phyloP scores from a whole-genome alignment of 2,329 filamentous ascomycete species.

The Incumbomyces delicatus region DNA sequence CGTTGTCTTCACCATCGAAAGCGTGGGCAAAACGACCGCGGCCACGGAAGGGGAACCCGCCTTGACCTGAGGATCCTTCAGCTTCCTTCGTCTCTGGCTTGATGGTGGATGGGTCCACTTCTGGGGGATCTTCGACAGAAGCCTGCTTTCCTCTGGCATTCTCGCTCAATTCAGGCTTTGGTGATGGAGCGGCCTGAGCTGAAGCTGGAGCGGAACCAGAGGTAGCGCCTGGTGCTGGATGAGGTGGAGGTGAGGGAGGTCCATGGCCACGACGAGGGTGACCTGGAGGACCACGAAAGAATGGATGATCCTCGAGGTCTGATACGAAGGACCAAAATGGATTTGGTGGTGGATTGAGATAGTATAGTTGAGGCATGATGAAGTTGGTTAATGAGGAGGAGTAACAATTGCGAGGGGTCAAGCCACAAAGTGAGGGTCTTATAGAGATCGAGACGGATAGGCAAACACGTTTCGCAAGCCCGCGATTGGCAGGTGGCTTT shows the following conservation, averaged over 20 bases:
- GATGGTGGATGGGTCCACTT: slow-evolving; percentile 18
- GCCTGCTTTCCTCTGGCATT: slow-evolving; percentile 16
- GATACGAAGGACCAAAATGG: slow-evolving; percentile 49
- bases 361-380: slow-evolving; percentile 45
- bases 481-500: slow-evolving; percentile 1
- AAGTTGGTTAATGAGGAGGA: not conserved
- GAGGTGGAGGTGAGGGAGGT: slow-evolving; percentile 29
- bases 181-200: slow-evolving; percentile 4
- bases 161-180: slow-evolving; percentile 10
- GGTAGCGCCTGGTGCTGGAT: slow-evolving; percentile 18
- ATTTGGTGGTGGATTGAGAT: slow-evolving; percentile 30
- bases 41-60: slow-evolving; percentile 15
- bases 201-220: not conserved
- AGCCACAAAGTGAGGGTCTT: slow-evolving; percentile 7
- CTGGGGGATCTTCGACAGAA: slow-evolving; percentile 17
- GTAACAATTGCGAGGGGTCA: not conserved
- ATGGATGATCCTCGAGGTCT: slow-evolving; percentile 40
- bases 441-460: slow-evolving; percentile 4
- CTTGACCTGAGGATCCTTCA: not conserved
- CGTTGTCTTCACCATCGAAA: slow-evolving; percentile 12
- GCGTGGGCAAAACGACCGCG: slow-evolving; percentile 16
- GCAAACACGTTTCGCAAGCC: slow-evolving; percentile 6
- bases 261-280: slow-evolving; percentile 24
- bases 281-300: slow-evolving; percentile 29
- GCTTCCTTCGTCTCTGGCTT: slow-evolving; percentile 7